Conservation (phyloP, 2,329 filamentous ascomycete genomes). For the Colletotrichum tamarilloi region DNA sequence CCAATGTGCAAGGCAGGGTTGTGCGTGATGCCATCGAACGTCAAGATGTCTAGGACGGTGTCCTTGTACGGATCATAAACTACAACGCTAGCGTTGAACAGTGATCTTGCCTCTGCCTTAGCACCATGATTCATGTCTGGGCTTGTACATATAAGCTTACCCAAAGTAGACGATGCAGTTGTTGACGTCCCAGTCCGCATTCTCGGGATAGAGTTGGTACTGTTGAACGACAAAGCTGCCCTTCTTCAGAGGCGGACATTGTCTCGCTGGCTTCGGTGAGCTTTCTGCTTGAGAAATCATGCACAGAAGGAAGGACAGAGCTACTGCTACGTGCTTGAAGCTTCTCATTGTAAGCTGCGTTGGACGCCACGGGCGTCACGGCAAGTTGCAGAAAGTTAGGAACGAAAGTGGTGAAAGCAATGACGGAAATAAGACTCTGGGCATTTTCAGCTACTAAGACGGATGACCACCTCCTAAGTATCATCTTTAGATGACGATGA, state of each 20-base stretch:
- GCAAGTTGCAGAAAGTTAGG: background rate
- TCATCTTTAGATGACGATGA: background rate
- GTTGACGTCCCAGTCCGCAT: conserved; percentile 47
- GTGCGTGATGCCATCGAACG: conserved; percentile 34
- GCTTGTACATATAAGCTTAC: conserved; percentile 28
- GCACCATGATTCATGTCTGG: background rate
- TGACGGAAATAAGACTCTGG: background rate
- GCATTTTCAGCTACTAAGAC: background rate
- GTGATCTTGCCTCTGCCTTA: conserved; percentile 17
- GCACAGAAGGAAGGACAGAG: background rate
- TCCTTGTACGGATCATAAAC: conserved; percentile 38
- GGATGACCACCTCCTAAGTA: background rate
- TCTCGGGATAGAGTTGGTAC: conserved; percentile 50
- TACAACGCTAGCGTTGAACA: conserved; percentile 38
- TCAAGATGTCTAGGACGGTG: conserved; percentile 31
- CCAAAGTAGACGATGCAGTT: conserved; percentile 46
- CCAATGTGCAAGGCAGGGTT: conserved; percentile 34
- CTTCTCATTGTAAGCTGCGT: background rate
- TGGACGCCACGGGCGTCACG: background rate
- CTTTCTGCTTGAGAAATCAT: background rate
- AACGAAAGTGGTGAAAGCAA: background rate
- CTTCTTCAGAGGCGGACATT: conserved; percentile 37
- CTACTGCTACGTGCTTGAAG: no score
- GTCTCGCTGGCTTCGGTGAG: background rate
- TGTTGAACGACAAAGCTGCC: conserved; percentile 41